Percentiles rank a stretch among this genome's conserved stretches.
Evolutionary conservation across 352 stramenopile genomes (phyloP).

Genomic region (Blastocystis sp.): DNA sequence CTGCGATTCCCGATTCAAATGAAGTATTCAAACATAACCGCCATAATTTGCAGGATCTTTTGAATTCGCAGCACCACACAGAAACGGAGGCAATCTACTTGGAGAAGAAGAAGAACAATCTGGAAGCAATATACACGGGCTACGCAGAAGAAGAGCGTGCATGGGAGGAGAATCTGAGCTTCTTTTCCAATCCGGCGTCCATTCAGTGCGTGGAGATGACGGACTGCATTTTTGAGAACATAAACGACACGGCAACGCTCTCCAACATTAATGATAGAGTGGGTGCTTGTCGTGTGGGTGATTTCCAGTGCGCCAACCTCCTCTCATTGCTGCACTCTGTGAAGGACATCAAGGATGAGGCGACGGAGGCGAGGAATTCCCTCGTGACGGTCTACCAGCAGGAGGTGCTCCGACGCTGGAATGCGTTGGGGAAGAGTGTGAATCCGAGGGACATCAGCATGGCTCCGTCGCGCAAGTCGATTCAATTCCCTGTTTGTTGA

Average conservation of each 20-base stretch:
- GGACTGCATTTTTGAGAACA: slow-evolving; percentile 52
- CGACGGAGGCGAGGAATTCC: not conserved
- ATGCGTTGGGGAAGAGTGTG: not conserved
- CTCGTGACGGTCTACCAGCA: slow-evolving; percentile 46
- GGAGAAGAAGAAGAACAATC: not conserved
- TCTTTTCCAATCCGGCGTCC: slow-evolving; percentile 42
- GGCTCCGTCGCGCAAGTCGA: not conserved
- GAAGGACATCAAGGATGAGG: slow-evolving; percentile 19
- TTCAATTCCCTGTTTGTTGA: slow-evolving; percentile 17
- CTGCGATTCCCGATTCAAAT: not conserved
- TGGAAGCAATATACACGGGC: slow-evolving; percentile 13
- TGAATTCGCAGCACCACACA: slow-evolving; percentile 18
- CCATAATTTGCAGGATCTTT: not conserved
- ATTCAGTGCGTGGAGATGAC: not conserved
- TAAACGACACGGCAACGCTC: slow-evolving; percentile 50
- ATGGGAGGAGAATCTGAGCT: slow-evolving; percentile 59
- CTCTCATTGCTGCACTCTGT: slow-evolving; percentile 15
- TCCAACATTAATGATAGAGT: slow-evolving; percentile 28
- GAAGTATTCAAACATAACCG: not conserved
- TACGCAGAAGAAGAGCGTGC: slow-evolving; percentile 37
- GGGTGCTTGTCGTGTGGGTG: not conserved
- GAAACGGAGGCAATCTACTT: slow-evolving; percentile 20
- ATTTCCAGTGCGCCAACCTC: slow-evolving; percentile 19
- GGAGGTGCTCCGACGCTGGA: slow-evolving; percentile 4
- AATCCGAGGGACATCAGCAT: slow-evolving; percentile 6